Evolutionary conservation across 768 basidiomycete species (phyloP).

Genomic region (Tricholoma matsutake): DNA sequence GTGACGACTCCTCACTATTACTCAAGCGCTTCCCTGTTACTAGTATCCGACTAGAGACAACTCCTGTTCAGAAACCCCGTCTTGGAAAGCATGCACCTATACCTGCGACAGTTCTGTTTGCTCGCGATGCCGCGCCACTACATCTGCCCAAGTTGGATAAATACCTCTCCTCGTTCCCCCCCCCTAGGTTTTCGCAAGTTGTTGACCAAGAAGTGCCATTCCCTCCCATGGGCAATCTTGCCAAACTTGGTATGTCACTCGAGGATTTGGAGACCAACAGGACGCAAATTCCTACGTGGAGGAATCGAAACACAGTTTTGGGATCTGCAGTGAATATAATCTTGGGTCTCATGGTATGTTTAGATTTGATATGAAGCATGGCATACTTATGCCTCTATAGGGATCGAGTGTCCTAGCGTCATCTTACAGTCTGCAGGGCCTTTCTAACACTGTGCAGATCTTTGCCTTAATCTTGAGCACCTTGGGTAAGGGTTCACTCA

Average conservation of each 20-base stretch:
- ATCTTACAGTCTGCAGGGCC: conserved; percentile 68
- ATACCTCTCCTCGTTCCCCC: conserved; percentile 46
- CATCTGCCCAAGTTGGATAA: conserved; percentile 61
- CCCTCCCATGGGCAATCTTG: conserved; percentile 57
- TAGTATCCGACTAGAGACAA: background rate
- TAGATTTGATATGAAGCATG: background rate
- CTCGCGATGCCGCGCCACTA: conserved; percentile 54
- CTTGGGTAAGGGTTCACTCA: conserved; percentile 40
- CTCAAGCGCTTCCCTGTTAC: background rate
- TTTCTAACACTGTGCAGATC: conserved; percentile 66
- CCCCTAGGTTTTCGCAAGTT: conserved; percentile 38
- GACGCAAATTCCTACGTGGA: conserved; percentile 46
- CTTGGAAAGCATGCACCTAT: conserved; percentile 32
- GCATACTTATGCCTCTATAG: conserved; percentile 28
- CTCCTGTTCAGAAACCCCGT: background rate
- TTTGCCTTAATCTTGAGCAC: conserved; percentile 70
- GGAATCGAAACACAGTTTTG: conserved; percentile 52
- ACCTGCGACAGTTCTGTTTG: conserved; percentile 55
- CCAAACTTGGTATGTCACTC: conserved; percentile 43
- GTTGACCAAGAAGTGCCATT: conserved; percentile 42
- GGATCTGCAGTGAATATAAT: conserved; percentile 42
- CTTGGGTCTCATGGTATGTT: conserved; percentile 54
- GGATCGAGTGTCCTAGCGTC: conserved; percentile 68
- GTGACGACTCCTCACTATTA: conserved; percentile 14
- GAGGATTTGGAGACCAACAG: conserved; percentile 61